These are phyloP conservation scores for Auriscalpium microsporum DNA, from an alignment of 768 basidiomycete species.

Conservation along the genomic window DNA sequence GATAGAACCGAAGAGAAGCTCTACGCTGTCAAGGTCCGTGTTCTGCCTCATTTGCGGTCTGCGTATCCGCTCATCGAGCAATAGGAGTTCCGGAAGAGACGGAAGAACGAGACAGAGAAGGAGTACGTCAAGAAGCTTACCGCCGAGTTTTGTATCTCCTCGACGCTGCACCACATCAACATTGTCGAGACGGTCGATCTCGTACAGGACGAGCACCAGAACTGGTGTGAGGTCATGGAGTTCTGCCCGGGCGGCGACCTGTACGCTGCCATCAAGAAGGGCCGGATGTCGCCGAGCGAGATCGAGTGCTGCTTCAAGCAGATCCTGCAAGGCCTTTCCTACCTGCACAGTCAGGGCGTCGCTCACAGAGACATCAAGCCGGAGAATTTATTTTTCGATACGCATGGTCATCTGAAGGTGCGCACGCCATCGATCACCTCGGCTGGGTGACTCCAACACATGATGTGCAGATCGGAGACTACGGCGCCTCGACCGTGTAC, in stretches of 20 bases:
- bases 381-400: constrained; percentile 94
- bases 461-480: constrained; percentile 79
- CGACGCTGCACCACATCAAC: constrained; percentile 88
- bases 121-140: constrained; percentile 99
- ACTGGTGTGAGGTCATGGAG: constrained; percentile 99
- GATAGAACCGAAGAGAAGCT: constrained; percentile 93
- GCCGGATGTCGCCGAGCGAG: constrained; percentile 83
- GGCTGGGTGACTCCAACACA: no score
- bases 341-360: constrained; percentile 93
- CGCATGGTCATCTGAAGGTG: constrained; percentile 88
- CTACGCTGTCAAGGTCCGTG: constrained; percentile 90
- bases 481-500: constrained; percentile 98
- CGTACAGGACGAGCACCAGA: constrained; percentile 92
- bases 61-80: neutral
- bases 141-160: constrained; percentile 97
- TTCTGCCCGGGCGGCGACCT: constrained; percentile 98
- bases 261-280: constrained; percentile 98
- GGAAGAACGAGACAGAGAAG: constrained; percentile 97
- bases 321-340: constrained; percentile 78
- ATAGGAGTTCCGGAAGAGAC: constrained; percentile 95
- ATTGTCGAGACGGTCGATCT: constrained; percentile 98
- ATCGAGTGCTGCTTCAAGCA: constrained; percentile 99
- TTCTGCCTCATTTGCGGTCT: neutral
- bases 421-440: constrained; percentile 12
- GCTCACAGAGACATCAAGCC: constrained; percentile 98